Evolutionary conservation across 306 rosid genomes (phyloP), one percentile per base, ranked within the genome.

Genomic region (Leucaena leucocephala): DNA sequence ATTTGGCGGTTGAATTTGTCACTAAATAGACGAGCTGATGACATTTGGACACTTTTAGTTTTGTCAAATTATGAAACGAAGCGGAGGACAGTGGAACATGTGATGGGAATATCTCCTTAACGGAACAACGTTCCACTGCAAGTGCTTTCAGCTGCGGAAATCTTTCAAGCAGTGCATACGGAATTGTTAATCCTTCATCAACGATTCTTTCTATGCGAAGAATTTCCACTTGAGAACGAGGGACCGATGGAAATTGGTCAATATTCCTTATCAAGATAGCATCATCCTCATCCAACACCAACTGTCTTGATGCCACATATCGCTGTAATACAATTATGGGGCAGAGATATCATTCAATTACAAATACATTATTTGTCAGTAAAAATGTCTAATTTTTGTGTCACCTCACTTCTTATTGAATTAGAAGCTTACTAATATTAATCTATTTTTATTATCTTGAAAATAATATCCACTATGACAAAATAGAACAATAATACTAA

Each of bases 51-150:
- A 72, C 46, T 3, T 50, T 42, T 2, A 72, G 35, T 0, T 0
- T 0, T 34, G 0, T 2, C 39, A 72, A 8, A 54, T 54, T 52
- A 4, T 50, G 1, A 38, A 72, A 50, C 16, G 43, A 70, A 27
- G 58, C 0, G 15, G 15, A 45, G 16, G 33, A 33, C 2, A 38
- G 72, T 12, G 50, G 27, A 27, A 27, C 50, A 11, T 65, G 40
- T 49, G 17, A 33, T 1, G 38, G 72, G 7, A 76, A 34, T 46
- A 76, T 61, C 45, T 77, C 34, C 21, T 13, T 33, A 22, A 54
- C 48, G 3, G 6, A 35, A 19, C 54, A 12, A 6, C 2, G 0
- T 0, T 0, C 0, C 42, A 77, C 16, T 1, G 2, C 3, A 35
- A 77, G 74, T 15, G 7, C 7, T 13, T 49, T 1, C 12, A 77